phyloP scores from a whole-genome alignment of 768 basidiomycete genomes.

The Mycena haematopus region DNA sequence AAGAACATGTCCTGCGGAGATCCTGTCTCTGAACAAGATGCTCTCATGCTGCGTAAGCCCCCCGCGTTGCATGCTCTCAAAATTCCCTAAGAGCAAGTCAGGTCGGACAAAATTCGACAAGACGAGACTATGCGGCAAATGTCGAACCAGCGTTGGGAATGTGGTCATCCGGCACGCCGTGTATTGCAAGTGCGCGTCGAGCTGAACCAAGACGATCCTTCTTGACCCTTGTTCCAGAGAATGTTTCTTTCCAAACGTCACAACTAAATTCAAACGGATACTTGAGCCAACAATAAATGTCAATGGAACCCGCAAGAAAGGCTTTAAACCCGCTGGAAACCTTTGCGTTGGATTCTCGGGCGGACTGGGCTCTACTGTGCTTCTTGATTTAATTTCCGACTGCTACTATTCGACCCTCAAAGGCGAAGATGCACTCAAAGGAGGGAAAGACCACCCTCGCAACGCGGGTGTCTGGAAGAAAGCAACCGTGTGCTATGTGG shows the following conservation, averaged over 20 bases:
- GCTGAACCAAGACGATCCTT: conserved; percentile 7
- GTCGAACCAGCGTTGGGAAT: conserved; percentile 68
- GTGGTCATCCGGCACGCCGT: conserved; percentile 80
- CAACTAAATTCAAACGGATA: conserved; percentile 65
- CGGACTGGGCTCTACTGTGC: conserved; percentile 74
- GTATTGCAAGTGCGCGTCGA: conserved; percentile 75
- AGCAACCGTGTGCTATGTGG: conserved; percentile 72
- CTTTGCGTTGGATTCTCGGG: conserved; percentile 79
- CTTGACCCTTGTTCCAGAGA: conserved; percentile 43
- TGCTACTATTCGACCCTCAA: conserved; percentile 55
- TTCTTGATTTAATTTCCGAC: conserved; percentile 70
- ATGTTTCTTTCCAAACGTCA: conserved; percentile 71
- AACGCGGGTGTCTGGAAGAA: conserved; percentile 67
- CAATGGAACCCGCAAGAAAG: conserved; percentile 61
- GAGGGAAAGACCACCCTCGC: conserved; percentile 72
- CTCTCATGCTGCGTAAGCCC: conserved; percentile 71
- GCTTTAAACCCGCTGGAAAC: conserved; percentile 71
- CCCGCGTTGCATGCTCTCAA: not conserved
- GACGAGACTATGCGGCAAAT: conserved; percentile 73
- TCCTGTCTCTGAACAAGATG: conserved; percentile 62
- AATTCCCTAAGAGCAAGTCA: conserved; percentile 35
- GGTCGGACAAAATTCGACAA: conserved; percentile 73
- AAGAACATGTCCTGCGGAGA: conserved; percentile 63
- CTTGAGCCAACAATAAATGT: conserved; percentile 72
- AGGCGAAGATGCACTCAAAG: conserved; percentile 41